Conservation (phyloP, 352 stramenopile genomes). For the Blastocystis sp. region DNA sequence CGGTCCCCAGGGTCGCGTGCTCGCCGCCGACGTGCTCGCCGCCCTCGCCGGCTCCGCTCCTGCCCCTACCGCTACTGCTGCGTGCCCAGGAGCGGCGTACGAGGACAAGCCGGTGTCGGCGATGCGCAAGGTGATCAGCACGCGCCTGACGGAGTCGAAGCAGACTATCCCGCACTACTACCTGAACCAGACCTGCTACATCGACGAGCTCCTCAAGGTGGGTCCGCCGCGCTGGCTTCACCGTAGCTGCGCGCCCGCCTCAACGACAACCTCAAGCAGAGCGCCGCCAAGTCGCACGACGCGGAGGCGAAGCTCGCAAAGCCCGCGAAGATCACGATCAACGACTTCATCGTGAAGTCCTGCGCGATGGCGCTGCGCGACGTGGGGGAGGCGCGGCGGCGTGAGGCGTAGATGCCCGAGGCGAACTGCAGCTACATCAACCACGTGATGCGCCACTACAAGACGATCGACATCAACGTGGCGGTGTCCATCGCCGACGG, state of each 20-base stretch:
- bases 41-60: slow-evolving; percentile 2
- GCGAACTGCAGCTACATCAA: slow-evolving; percentile 79
- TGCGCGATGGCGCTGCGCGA: slow-evolving; percentile 91
- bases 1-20: slow-evolving; percentile 75
- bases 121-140: slow-evolving; percentile 98
- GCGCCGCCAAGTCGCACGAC: neutral
- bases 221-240: neutral
- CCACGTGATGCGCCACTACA: slow-evolving; percentile 76
- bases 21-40: slow-evolving; percentile 79
- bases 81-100: slow-evolving; percentile 72
- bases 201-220: slow-evolving; percentile 80
- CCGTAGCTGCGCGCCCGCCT: neutral
- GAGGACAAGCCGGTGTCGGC: slow-evolving; percentile 83
- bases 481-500: slow-evolving; percentile 87
- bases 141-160: slow-evolving; percentile 92
- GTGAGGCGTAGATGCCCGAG: slow-evolving; percentile 80
- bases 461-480: slow-evolving; percentile 94
- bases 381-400: neutral
- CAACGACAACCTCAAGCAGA: slow-evolving; percentile 51
- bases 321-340: slow-evolving; percentile 91
- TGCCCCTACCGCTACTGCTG: too few species aligned
- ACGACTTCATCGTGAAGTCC: slow-evolving; percentile 97
- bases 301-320: slow-evolving; percentile 70
- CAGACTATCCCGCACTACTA: slow-evolving; percentile 92
- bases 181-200: slow-evolving; percentile 88